These are phyloP conservation scores for Colletotrichum sp. DNA, from an alignment of 2,329 filamentous ascomycete genomes.

Conservation along the genomic window DNA sequence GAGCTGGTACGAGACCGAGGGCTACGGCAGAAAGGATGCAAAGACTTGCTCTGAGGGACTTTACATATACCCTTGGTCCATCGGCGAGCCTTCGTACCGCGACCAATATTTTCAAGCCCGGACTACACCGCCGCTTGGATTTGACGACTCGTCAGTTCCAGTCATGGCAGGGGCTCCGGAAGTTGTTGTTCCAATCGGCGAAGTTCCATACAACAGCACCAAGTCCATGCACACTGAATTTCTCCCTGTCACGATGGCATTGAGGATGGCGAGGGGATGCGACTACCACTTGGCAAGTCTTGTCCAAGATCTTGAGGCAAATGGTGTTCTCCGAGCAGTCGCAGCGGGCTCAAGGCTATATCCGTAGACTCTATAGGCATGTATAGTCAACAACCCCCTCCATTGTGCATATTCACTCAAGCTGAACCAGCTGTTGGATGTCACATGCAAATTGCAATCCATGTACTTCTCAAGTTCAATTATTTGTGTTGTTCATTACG, in stretches of 20 bases:
- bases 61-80: slow-evolving; percentile 11
- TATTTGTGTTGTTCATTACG: neutral
- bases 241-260: neutral
- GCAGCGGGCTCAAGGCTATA: neutral
- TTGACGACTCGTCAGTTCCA: neutral
- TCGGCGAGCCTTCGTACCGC: slow-evolving; percentile 5
- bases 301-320: neutral
- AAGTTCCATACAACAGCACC: neutral
- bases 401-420: no score
- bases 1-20: slow-evolving; percentile 15
- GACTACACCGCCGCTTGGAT: neutral
- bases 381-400: neutral
- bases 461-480: neutral
- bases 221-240: neutral
- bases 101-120: neutral
- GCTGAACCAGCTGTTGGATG: neutral
- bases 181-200: neutral
- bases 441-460: neutral
- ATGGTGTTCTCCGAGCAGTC: neutral
- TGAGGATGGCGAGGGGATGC: neutral
- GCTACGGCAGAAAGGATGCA: slow-evolving; percentile 14
- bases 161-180: neutral
- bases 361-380: neutral
- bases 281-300: neutral
- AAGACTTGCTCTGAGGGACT: slow-evolving; percentile 18